Evolutionary conservation across 306 rosid genomes (phyloP).

Genomic region (Acacia acuminata): DNA sequence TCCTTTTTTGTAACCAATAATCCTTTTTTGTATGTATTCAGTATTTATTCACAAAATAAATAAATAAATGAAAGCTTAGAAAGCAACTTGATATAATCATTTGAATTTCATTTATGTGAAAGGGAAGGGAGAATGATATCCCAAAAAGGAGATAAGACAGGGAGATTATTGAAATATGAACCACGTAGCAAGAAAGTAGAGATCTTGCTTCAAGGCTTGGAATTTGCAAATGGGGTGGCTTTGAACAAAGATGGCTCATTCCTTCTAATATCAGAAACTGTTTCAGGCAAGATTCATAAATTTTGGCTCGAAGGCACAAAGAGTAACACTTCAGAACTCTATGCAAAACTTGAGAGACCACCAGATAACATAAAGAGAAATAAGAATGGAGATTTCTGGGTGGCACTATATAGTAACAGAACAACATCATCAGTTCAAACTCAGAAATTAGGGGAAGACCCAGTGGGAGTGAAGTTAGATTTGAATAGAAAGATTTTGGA

Average conservation of each 20-base stretch:
- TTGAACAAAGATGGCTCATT: slow-evolving; percentile 48
- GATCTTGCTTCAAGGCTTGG: slow-evolving; percentile 38
- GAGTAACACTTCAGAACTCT: slow-evolving; percentile 19
- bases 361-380: slow-evolving; percentile 57
- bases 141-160: slow-evolving; percentile 42
- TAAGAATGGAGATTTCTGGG: slow-evolving; percentile 47
- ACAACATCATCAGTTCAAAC: background rate
- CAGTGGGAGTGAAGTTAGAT: slow-evolving; percentile 44
- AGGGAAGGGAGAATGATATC: slow-evolving; percentile 23
- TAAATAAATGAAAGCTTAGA: background rate
- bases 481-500: slow-evolving; percentile 27
- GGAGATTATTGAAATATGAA: slow-evolving; percentile 41
- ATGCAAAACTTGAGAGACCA: slow-evolving; percentile 32
- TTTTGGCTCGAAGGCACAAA: slow-evolving; percentile 45
- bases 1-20: too few relatives aligned
- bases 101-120: background rate
- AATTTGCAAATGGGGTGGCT: slow-evolving; percentile 62
- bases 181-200: slow-evolving; percentile 26
- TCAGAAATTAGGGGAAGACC: slow-evolving; percentile 20
- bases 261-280: slow-evolving; percentile 40
- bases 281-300: slow-evolving; percentile 19
- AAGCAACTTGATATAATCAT: background rate
- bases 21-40: too few relatives aligned
- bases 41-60: too few relatives aligned
- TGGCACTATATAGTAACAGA: slow-evolving; percentile 35